Percentiles rank a stretch among this genome's conserved stretches.
Conservation (phyloP, 441 rosid genomes). For the Euphorbia schlechtendalii region DNA sequence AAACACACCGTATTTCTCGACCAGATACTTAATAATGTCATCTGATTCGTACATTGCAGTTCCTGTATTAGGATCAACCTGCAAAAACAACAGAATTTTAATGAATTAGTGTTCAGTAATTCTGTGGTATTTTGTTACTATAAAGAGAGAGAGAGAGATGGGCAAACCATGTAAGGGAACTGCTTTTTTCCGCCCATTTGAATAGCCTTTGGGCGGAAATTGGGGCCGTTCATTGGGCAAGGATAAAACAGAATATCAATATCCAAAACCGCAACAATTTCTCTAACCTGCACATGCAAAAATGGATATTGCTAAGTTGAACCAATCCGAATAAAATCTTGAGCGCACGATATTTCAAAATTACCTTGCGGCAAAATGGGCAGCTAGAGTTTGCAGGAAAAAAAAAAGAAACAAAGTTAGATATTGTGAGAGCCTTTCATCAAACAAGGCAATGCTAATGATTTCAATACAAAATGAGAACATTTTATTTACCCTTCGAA, state of each 20-base stretch:
- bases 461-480: not conserved
- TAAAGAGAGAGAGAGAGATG: slow-evolving; percentile 16
- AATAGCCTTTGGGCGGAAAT: slow-evolving; percentile 68
- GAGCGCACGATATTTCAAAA: slow-evolving; percentile 2
- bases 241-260: slow-evolving; percentile 88
- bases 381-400: slow-evolving; percentile 47
- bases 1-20: slow-evolving; percentile 66
- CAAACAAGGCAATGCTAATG: too few species aligned
- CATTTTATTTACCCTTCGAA: slow-evolving; percentile 85
- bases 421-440: slow-evolving; percentile 20
- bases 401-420: slow-evolving; percentile 21
- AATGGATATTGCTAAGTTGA: not conserved
- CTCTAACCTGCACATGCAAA: slow-evolving; percentile 59
- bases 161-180: slow-evolving; percentile 88
- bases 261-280: slow-evolving; percentile 81
- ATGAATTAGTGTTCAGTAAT: not conserved
- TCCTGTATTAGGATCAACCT: slow-evolving; percentile 96
- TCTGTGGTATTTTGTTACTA: not conserved
- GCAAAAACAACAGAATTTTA: slow-evolving; percentile 23
- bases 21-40: slow-evolving; percentile 76
- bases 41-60: slow-evolving; percentile 93
- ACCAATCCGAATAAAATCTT: not conserved
- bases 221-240: slow-evolving; percentile 85
- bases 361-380: slow-evolving; percentile 97
- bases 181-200: slow-evolving; percentile 86